Percentiles rank a stretch among this genome's conserved stretches.
These are phyloP conservation scores for Fraxinus sp. DNA, from an alignment of 305 asterid species.

Conservation along the genomic window DNA sequence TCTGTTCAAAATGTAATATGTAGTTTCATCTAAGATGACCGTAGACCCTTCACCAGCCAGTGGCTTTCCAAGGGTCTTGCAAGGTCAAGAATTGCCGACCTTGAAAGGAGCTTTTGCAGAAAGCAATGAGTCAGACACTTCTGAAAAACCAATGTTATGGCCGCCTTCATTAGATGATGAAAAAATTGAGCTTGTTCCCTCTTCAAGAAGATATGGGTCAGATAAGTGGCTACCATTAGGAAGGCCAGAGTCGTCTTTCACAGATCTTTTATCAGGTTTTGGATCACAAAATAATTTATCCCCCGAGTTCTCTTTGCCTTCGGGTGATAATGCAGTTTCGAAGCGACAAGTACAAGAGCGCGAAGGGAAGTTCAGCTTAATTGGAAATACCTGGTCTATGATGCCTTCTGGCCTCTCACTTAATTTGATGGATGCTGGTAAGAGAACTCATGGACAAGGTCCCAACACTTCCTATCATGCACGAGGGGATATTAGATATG, in stretches of 20 bases:
- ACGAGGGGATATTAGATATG: conserved; percentile 47
- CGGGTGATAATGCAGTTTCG: conserved; percentile 43
- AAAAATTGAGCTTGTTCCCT: conserved; percentile 43
- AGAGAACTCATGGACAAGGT: conserved; percentile 40
- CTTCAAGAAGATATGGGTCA: conserved; percentile 55
- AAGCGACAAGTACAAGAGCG: conserved; percentile 48
- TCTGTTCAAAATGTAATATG: conserved; percentile 21
- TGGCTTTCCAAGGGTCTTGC: conserved; percentile 84
- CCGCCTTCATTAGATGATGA: conserved; percentile 54
- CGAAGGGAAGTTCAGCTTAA: conserved; percentile 47
- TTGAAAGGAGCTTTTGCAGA: conserved; percentile 61
- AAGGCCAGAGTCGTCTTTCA: conserved; percentile 66
- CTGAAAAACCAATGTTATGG: conserved; percentile 58
- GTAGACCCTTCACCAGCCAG: conserved; percentile 69
- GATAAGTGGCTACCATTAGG: conserved; percentile 67
- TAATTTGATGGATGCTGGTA: conserved; percentile 55
- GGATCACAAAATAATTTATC: conserved; percentile 51
- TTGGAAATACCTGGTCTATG: conserved; percentile 56
- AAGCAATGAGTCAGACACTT: conserved; percentile 56
- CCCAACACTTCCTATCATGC: conserved; percentile 42
- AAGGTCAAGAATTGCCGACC: conserved; percentile 84
- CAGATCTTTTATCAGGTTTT: conserved; percentile 75
- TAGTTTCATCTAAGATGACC: conserved; percentile 59
- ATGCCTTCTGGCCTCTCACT: conserved; percentile 63
- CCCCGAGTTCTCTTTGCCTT: conserved; percentile 38